Evolutionary conservation across 1,284 basidiomycete species (phyloP).

Genomic region (Porogramme epimiltina): DNA sequence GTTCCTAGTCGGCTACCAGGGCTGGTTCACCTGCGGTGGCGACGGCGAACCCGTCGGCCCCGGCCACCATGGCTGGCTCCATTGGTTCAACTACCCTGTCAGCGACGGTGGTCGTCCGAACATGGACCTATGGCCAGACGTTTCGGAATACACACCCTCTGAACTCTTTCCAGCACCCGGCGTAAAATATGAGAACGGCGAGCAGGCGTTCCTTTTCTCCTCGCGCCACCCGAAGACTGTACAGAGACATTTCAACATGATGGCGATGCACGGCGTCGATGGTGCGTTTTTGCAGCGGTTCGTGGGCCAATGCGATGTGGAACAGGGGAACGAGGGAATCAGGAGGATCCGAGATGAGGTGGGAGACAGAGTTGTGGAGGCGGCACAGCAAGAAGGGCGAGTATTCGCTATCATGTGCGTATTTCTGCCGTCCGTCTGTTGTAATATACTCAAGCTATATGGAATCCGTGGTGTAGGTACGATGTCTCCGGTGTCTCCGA

Average conservation of each 20-base stretch:
- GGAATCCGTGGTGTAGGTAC: constrained; percentile 52
- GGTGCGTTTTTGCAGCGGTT: constrained; percentile 80
- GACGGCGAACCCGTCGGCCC: constrained; percentile 47
- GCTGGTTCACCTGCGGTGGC: constrained; percentile 59
- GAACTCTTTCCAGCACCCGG: constrained; percentile 74
- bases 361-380: constrained; percentile 65
- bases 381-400: constrained; percentile 74
- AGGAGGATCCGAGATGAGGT: constrained; percentile 69
- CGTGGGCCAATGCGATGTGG: constrained; percentile 59
- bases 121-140: constrained; percentile 75
- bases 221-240: constrained; percentile 75
- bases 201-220: constrained; percentile 70
- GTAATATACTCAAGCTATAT: background rate
- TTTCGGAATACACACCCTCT: constrained; percentile 64
- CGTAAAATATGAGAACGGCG: constrained; percentile 52
- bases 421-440: background rate
- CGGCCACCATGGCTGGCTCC: constrained; percentile 83
- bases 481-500: constrained; percentile 69
- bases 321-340: constrained; percentile 52
- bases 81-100: constrained; percentile 72
- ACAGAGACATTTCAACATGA: constrained; percentile 77
- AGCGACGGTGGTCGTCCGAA: constrained; percentile 67
- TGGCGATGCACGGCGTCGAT: constrained; percentile 76
- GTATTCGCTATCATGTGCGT: constrained; percentile 79
- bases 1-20: constrained; percentile 81